Base-by-base conservation (phyloP, 176 grass and related monocot species). In the Musa beccarii region DNA sequence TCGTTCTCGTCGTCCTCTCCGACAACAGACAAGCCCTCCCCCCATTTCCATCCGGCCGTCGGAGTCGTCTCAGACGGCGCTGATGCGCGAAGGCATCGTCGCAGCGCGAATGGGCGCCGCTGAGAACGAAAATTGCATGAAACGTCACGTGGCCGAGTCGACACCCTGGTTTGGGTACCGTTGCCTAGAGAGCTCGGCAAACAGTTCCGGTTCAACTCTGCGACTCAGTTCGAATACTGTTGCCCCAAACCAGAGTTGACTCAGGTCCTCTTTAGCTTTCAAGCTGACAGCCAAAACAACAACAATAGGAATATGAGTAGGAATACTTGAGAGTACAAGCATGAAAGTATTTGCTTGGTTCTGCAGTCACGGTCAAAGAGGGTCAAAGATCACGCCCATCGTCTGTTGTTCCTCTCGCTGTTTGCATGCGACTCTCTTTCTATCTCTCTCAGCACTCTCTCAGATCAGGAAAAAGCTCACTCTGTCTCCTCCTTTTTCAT, bases 381-480 rank as follows among this genome's bases (percentile, higher is more conserved):
- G 51, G 76, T 78, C 76, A 79, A 79, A 79, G 76, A 56, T 79
- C 63, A 79, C 76, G 64, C 24, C 65, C n/a, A 52, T 69, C 52
- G 53, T 20, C 54, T 20, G 53, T 16, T 70, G 25, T 14, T 49
- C 10, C 15, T 63, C 57, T 64, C 29, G 56, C 59, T 64, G 74
- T 76, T 76, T 64, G 74, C n/a, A 76, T 76, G 74, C 43, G 29
- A 64, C 50, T 76, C 74, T 51, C 29, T 76, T 15, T 21, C 9
- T 21, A n/a, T 59, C 50, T 20, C 24, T 14, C 71, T n/a, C n/a
- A n/a, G n/a, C n/a, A n/a, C n/a, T n/a, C n/a, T n/a, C n/a, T 54
- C 29, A 49, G 15, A 15, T 50, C 29, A 43, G 10, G 10, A 50
- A 43, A 43, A 43, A 69, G 16, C 4, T 8, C 15, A 43, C 34